Conservation (phyloP, 2,329 filamentous ascomycete genomes). For the Ophiostoma perfectum region DNA sequence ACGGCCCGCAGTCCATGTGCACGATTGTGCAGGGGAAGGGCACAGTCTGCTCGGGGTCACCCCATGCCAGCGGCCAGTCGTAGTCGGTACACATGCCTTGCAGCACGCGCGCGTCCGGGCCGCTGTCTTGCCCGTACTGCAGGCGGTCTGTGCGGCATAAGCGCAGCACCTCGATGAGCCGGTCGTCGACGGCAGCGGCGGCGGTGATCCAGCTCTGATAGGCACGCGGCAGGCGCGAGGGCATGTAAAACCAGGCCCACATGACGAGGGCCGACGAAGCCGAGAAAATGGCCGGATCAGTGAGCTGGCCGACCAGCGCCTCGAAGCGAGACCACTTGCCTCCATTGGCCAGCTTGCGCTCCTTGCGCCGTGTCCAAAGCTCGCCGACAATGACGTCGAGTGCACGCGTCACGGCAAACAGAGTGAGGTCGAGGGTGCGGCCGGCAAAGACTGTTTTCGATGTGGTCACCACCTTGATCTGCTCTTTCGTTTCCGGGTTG, state of each 20-base stretch:
- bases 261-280: conserved; percentile 70
- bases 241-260: conserved; percentile 83
- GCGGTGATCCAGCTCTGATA: conserved; percentile 80
- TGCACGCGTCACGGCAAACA: conserved; percentile 70
- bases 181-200: conserved; percentile 67
- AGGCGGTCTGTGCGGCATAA: conserved; percentile 58
- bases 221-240: conserved; percentile 61
- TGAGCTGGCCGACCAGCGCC: conserved; percentile 38
- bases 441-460: conserved; percentile 46
- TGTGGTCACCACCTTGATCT: background rate
- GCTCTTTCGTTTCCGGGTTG: background rate
- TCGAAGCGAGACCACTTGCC: conserved; percentile 45
- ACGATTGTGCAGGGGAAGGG: conserved; percentile 80
- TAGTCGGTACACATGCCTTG: conserved; percentile 68
- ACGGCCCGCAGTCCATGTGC: conserved; percentile 70
- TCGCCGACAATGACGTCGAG: conserved; percentile 64
- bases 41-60: conserved; percentile 61
- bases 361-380: conserved; percentile 52
- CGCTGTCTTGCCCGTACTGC: conserved; percentile 67
- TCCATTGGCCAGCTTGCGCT: conserved; percentile 40
- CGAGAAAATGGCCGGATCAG: conserved; percentile 68
- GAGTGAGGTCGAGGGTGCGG: conserved; percentile 72
- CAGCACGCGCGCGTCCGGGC: conserved; percentile 58
- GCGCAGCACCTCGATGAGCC: conserved; percentile 68
- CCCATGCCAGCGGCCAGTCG: conserved; percentile 62